A percentile compares a stretch with the other conserved stretches of the same genome.
Evolutionary conservation across 805 yeast genomes (phyloP).

Genomic region (Tetrapisispora iriomotensis): DNA sequence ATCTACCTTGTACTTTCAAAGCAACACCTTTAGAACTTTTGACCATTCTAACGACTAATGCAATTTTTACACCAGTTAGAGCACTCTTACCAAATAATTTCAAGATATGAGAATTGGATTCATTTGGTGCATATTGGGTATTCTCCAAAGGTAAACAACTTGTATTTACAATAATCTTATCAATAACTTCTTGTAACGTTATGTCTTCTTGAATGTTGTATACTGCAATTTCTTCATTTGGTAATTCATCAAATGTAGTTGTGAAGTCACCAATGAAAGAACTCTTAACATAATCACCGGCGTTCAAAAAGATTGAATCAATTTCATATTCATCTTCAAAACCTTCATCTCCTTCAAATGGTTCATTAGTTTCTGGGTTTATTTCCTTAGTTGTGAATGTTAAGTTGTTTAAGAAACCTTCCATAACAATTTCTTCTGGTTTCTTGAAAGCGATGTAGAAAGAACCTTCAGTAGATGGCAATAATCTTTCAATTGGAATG

Average conservation of each 20-base stretch:
- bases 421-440: constrained; percentile 36
- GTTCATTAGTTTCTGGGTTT: constrained; percentile 58
- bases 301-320: constrained; percentile 57
- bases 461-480: constrained; percentile 62
- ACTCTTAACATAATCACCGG: constrained; percentile 79
- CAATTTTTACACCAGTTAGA: constrained; percentile 30
- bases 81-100: constrained; percentile 74
- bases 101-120: constrained; percentile 52
- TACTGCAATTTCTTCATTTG: constrained; percentile 53
- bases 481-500: constrained; percentile 61
- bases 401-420: constrained; percentile 54
- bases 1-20: constrained; percentile 51
- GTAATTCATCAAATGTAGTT: constrained; percentile 62
- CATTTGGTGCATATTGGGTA: constrained; percentile 51
- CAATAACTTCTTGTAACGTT: constrained; percentile 46
- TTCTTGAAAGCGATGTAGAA: constrained; percentile 69
- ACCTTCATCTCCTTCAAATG: constrained; percentile 67
- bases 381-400: constrained; percentile 72
- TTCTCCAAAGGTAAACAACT: constrained; percentile 68
- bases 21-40: constrained; percentile 39
- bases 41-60: constrained; percentile 47
- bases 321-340: constrained; percentile 89
- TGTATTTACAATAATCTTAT: constrained; percentile 41
- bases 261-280: constrained; percentile 70
- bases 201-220: constrained; percentile 47